Conservation (phyloP, 2,329 filamentous ascomycete genomes). For the Hypocreales sp. region DNA sequence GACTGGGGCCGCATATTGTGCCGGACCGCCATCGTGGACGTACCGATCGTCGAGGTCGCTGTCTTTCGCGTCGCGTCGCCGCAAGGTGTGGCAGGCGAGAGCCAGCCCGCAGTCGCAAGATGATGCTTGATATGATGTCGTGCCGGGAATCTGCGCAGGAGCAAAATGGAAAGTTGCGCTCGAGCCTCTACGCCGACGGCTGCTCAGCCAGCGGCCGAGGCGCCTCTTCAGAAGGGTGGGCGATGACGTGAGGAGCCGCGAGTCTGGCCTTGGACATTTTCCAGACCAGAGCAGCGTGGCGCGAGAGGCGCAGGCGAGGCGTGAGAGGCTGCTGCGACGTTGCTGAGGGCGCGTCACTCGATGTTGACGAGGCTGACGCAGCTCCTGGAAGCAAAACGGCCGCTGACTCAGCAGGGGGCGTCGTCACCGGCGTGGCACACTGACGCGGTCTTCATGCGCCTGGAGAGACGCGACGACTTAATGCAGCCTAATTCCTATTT, state of each 20-base stretch:
- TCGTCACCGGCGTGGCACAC: neutral
- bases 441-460: neutral
- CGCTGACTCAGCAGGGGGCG: neutral
- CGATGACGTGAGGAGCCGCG: no score
- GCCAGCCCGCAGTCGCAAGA: no score
- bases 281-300: neutral
- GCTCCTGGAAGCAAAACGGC: no score
- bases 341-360: neutral
- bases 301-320: neutral
- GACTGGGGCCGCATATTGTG: conserved; percentile 12
- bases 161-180: no score
- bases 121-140: neutral
- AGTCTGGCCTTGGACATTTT: neutral
- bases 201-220: neutral
- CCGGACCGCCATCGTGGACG: conserved; percentile 21
- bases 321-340: neutral
- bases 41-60: conserved; percentile 24
- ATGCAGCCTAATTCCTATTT: no score
- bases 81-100: no score
- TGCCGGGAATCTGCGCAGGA: no score
- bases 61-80: no score
- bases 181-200: no score
- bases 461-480: no score
- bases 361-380: neutral
- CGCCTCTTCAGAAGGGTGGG: no score